Percentiles rank a stretch among this genome's conserved stretches.
Conservation (phyloP, 257 asterid species). For the Haberlea rhodopensis region DNA sequence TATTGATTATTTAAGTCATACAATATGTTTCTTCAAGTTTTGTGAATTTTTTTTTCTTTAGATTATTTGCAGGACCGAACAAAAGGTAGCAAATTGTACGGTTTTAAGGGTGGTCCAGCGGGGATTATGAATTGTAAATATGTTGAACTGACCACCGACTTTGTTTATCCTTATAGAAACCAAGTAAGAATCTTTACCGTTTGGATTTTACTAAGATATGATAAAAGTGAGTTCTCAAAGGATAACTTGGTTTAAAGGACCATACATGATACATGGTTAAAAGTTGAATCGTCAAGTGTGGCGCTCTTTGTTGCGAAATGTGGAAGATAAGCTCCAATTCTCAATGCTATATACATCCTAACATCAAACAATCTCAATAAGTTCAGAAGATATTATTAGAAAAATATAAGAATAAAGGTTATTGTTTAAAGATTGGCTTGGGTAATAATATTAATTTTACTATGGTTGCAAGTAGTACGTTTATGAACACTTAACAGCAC, state of each 20-base stretch:
- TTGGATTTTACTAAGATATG: not conserved
- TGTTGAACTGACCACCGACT: constrained; percentile 69
- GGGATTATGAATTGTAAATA: constrained; percentile 94
- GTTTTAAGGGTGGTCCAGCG: constrained; percentile 98
- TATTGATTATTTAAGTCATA: not conserved
- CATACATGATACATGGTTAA: not conserved
- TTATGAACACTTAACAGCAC: too few relatives aligned
- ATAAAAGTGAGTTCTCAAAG: constrained; percentile 8
- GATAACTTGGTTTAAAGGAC: not conserved
- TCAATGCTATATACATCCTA: too few relatives aligned
- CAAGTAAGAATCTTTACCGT: constrained; percentile 47
- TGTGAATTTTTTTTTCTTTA: constrained; percentile 28
- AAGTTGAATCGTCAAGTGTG: not conserved
- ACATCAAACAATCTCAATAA: too few relatives aligned
- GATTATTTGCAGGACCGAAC: constrained; percentile 90
- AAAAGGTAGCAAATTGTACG: constrained; percentile 88
- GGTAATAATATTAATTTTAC: too few relatives aligned
- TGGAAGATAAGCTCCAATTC: too few relatives aligned
- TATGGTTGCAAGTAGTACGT: too few relatives aligned
- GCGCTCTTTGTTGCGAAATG: not conserved
- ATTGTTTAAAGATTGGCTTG: too few relatives aligned
- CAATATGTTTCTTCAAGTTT: constrained; percentile 14
- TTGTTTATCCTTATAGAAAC: constrained; percentile 88
- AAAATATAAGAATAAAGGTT: too few relatives aligned
- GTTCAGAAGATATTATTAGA: too few relatives aligned